phyloP scores from a whole-genome alignment of 2,329 filamentous ascomycete species.

The Fusarium decemcellulare region DNA sequence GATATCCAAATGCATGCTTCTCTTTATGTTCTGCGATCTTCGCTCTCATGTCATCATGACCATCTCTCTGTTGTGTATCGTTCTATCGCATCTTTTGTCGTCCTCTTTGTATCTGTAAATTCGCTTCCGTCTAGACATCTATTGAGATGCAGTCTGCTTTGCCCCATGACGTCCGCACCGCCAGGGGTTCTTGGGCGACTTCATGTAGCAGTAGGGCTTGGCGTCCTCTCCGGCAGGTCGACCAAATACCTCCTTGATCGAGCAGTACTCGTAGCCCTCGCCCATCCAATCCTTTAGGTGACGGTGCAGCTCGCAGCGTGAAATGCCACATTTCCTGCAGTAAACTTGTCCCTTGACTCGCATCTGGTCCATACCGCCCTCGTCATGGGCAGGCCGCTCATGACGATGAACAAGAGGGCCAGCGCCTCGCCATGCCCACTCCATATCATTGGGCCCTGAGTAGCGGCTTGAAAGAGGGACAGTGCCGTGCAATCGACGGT shows the following conservation, averaged over 20 bases:
- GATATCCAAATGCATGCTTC: conserved; percentile 1
- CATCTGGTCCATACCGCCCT: conserved; percentile 59
- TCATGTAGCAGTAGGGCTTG: conserved; percentile 69
- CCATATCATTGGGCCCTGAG: conserved; percentile 72
- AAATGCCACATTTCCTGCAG: conserved; percentile 73
- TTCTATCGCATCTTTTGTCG: conserved; percentile 17
- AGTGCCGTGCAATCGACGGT: conserved; percentile 67
- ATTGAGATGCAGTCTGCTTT: conserved; percentile 39
- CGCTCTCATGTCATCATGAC: conserved; percentile 32
- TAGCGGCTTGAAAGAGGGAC: conserved; percentile 72
- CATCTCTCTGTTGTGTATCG: conserved; percentile 15
- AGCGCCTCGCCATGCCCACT: conserved; percentile 74
- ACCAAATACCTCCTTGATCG: conserved; percentile 71
- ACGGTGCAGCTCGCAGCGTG: conserved; percentile 73
- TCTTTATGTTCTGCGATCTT: conserved; percentile 4
- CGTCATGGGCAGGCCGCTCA: conserved; percentile 29
- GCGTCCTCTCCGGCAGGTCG: conserved; percentile 61
- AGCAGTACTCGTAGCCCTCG: conserved; percentile 70
- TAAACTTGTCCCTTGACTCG: conserved; percentile 71
- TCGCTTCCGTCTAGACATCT: conserved; percentile 20
- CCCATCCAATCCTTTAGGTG: conserved; percentile 74
- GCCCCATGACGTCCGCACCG: conserved; percentile 70
- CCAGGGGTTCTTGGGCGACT: conserved; percentile 70
- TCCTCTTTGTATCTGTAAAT: conserved; percentile 13
- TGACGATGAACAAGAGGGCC: conserved; percentile 57